Base-by-base conservation (phyloP, 2,329 filamentous ascomycete species). In the Bisporella sp. region DNA sequence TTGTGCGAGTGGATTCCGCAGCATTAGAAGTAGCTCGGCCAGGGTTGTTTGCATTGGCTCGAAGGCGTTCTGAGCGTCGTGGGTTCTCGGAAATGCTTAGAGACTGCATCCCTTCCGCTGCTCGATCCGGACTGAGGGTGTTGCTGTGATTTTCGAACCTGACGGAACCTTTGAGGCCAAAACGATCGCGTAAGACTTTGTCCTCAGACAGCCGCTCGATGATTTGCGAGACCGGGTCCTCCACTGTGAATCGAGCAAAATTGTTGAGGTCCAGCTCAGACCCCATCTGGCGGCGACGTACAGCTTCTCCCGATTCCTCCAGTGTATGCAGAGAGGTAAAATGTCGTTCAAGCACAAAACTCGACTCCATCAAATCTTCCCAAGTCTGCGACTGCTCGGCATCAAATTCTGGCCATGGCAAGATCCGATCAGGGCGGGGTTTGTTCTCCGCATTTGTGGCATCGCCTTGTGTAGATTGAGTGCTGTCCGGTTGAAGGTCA, bases 371-470 rank as follows among this genome's bases (percentile, higher is more conserved):
- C 21, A 21, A 21, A 71, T 59, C 7, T 55, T 12, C 13, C 66
- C 60, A 71, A 28, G 68, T 58, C 5, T 61, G 31, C 52, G 67
- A 59, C 55, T 71, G 63, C 46, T 49, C 47, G 31, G n/a, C 45
- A 45, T 60, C 46, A 45, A 69, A 72, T 48, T 63, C 56, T 8
- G 62, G 45, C 67, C 64, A 72, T 2, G 63, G 68, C 21, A 68
- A 54, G 32, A 73, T 70, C 45, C 62, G 62, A 55, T 49, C 54
- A 53, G 69, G 68, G 50, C 53, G 70, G 9, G 66, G 51, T 47
- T 66, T 63, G 41, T 66, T 64, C 45, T 50, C 53, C 7, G 64
- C 63, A 43, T 69, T 63, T 0, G 65, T 69, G 0, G 59, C 63
- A 5, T 65, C 54, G 44, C 64, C 67, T 58, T 68, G 59, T 11